phyloP scores from a whole-genome alignment of 805 yeast species.

The Candida coleopterorum region DNA sequence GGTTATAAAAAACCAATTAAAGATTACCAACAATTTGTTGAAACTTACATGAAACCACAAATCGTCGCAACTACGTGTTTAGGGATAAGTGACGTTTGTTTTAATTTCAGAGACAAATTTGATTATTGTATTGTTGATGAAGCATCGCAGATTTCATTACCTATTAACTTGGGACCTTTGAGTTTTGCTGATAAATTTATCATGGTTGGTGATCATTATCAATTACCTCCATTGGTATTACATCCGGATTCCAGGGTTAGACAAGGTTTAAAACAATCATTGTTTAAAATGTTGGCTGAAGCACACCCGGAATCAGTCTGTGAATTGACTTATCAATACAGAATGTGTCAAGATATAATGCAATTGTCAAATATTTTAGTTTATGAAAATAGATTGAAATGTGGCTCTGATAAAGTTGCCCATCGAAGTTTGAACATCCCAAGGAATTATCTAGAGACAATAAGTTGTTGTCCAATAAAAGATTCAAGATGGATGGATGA shows the following conservation, averaged over 20 bases:
- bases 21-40: slow-evolving; percentile 42
- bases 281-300: slow-evolving; percentile 73
- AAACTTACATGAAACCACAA: slow-evolving; percentile 49
- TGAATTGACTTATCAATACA: slow-evolving; percentile 75
- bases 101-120: slow-evolving; percentile 51
- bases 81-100: slow-evolving; percentile 62
- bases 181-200: slow-evolving; percentile 73
- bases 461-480: not conserved
- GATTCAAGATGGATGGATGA: slow-evolving; percentile 49
- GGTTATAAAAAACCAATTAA: slow-evolving; percentile 24
- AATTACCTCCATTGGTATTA: slow-evolving; percentile 82
- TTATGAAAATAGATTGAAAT: slow-evolving; percentile 68
- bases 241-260: slow-evolving; percentile 57
- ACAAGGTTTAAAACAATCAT: slow-evolving; percentile 62
- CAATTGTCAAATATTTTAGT: slow-evolving; percentile 71
- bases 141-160: slow-evolving; percentile 93
- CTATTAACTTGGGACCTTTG: slow-evolving; percentile 85
- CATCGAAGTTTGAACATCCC: slow-evolving; percentile 52
- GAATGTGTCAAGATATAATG: slow-evolving; percentile 93
- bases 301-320: slow-evolving; percentile 69
- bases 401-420: slow-evolving; percentile 68
- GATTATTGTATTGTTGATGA: slow-evolving; percentile 96
- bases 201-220: slow-evolving; percentile 95
- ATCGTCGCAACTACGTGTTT: slow-evolving; percentile 89
- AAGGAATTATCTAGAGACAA: slow-evolving; percentile 10